Base-by-base conservation (phyloP, 1,284 basidiomycete species). In the Cryptococcus floricola region DNA sequence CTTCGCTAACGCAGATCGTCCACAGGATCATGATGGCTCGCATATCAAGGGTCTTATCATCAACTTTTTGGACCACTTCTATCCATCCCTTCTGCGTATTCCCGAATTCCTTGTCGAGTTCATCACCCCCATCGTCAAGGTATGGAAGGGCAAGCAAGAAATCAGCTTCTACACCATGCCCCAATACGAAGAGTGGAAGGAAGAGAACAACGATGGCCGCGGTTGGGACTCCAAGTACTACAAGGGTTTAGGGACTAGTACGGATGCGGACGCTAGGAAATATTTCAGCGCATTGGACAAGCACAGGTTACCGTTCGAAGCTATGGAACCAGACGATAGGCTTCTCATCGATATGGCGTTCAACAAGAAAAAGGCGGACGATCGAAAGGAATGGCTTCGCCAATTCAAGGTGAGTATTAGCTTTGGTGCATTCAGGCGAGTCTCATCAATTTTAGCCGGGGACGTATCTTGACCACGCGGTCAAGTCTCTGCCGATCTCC, bases 291-390 rank as follows among this genome's bases (percentile, higher is more conserved):
- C 89, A 66, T 91, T 98, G 84, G 82, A 83, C 69, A 94, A 88
- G 72, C 96, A 98, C 74, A 88, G 95, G 82, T 88, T 99, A 53
- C 87, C 91, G 0, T 98, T 99, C 77, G 84, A 89, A 1, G 80
- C 86, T 1, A 87, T 86, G 10, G 83, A 88, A 68, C 83, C 87
- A 0, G 92, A 87, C 2, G 96, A 98, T 67, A 85, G 85, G 53
- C 86, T 87, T 4, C 82, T 98, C 39, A 96, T 99, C 61, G 95
- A 99, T 54, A 86, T 99, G 61, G 96, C 96, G 0, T 99, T 99
- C 82, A 98, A 91, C 81, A 99, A 98, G 84, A 98, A 98, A 82
- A 98, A 96, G 75, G 91, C 94, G 0, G 96, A 99, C 64, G 93
- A 98, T 19, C 88, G 96, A 49, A 98, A 99, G 75, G 96, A 98